Evolutionary conservation across 1,139 yeast species (phyloP), one percentile per base, ranked within the genome.

Genomic region (Tardiomyces depauwii): DNA sequence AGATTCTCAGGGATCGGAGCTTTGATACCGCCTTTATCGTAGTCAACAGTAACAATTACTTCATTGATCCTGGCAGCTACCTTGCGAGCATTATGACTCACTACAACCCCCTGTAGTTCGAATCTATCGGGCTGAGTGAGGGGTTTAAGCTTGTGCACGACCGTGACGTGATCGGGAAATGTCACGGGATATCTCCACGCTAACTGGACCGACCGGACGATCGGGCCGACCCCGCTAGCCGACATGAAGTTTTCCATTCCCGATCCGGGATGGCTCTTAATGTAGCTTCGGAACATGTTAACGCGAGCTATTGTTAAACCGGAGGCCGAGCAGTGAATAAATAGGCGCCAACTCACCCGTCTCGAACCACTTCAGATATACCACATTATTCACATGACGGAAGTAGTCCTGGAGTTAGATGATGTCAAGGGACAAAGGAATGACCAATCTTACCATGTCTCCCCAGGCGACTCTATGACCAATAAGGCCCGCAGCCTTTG

Each of bases 61-160:
- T 63, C 67, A 4, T 47, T 48, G 40, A 63, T 61, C 23, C 67
- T 51, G 6, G 67, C 63, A 1, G 67, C 67, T 13, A 63, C 65
- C 43, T 57, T 58, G 33, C 52, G 52, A 14, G 64, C 64, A 11
- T 50, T 51, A 47, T 63, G 67, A 42, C 65, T 61, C n/a, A 63
- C 55, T n/a, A 63, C 55, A n/a, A 63, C 60, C n/a, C 66, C 66
- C 23, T 55, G 49, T 5, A 63, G 50, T n/a, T 44, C 44, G 46
- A 61, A 63, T 19, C 67, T 45, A 46, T 63, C 67, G 1, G 51
- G 40, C 6, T 55, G 54, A 6, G 54, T 51, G 19, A 60, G 27
- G 4, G 61, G 61, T 28, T 50, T 48, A 1, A 62, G 47, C 46
- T 57, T 59, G 48, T 63, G 65, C 30, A 61, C 45, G 2, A 63